Base-by-base conservation (phyloP, 2,329 filamentous ascomycete species). In the Aplosporella prunicola region DNA sequence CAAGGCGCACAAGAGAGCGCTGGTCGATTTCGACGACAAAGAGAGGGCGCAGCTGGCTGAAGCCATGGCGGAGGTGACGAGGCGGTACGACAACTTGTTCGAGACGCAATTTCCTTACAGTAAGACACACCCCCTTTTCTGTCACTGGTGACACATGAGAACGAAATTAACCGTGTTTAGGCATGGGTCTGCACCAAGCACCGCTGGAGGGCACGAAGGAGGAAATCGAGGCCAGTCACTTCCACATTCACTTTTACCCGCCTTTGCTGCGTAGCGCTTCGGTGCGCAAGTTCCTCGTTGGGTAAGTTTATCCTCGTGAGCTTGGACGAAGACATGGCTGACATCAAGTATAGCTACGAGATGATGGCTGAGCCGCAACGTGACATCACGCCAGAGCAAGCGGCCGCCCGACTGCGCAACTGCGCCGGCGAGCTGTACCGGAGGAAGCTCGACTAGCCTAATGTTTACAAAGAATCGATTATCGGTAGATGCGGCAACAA, bases 231-330 rank as follows among this genome's bases (percentile, higher is more conserved):
- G 78, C 78, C 43, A 86, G 84, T 48, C 89, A 93, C 62, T 78
- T 98, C 56, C 91, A 98, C 61, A 80, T 98, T 67, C 91, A 98
- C 65, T 98, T 98, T 62, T 96, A 95, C 59, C 91, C 91, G 27
- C 91, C 91, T 9, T 69, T 98, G 31, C 69, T 98, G 46, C 78
- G 91, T 40, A 94, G 87, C 31, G 88, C 91, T 2, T 94, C 87
- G 0, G 88, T 98, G 31, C 79, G 84, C 49, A 98, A 98, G 66
- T 98, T 96, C 64, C 63, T 96, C 35, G 91, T 98, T 22, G 91
- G 91, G 45, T 71, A 54, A 48, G 65, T 58, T 32, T 30, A 26
- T 28, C 8, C 23, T 39, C 20, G 29, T 25, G 20, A 32, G 27
- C 31, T 13, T 20, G 10, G 1, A 20, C 26, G n/a, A 13, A 11